Base-by-base conservation (phyloP, 768 basidiomycete genomes). In the Hortiboletus flavorubellus region DNA sequence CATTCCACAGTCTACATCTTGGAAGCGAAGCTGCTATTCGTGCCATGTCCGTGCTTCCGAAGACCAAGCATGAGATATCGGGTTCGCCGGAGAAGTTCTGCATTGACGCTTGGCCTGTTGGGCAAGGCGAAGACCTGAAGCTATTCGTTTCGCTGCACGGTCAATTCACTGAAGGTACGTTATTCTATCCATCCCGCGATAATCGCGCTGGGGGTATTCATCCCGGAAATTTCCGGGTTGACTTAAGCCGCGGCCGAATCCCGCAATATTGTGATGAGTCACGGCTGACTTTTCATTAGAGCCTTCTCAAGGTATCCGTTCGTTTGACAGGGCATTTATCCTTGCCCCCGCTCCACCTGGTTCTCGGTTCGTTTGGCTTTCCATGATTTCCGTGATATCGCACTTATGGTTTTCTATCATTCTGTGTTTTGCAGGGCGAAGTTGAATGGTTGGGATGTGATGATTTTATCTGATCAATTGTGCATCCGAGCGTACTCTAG, bases 311-410 rank as follows among this genome's bases (percentile, higher is more conserved):
- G 94, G 93, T 11, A 74, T 93, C 23, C 83, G 96, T 44, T 96
- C 94, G 21, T 99, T 99, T 72, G 93, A 97, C 68, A 81, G 97
- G 54, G 86, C 91, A 0, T 95, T 98, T 66, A 80, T 98, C 51
- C 76, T 99, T 26, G 84, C 86, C 5, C 88, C 89, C 38, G 87
- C 94, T 3, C 73, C 84, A 26, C 84, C 87, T 49, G 89, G 86
- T 29, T 94, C 95, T 62, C 76, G 85, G 94, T 96, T 72, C 60
- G 93, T 80, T 43, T 29, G 16, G 5, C 23, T 53, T 46, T 46
- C 21, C 38, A 16, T 55, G 34, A 31, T 34, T 12, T 33, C 53
- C 21, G 15, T 50, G 43, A 30, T 37, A 18, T 31, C n/a, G 35
- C 40, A 56, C 46, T 58, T 60, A 54, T 48, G 42, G 56, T 60